These are phyloP conservation scores for Acanthamoeba divionensis DNA, from an alignment of 208 protist genomes.

Conservation along the genomic window DNA sequence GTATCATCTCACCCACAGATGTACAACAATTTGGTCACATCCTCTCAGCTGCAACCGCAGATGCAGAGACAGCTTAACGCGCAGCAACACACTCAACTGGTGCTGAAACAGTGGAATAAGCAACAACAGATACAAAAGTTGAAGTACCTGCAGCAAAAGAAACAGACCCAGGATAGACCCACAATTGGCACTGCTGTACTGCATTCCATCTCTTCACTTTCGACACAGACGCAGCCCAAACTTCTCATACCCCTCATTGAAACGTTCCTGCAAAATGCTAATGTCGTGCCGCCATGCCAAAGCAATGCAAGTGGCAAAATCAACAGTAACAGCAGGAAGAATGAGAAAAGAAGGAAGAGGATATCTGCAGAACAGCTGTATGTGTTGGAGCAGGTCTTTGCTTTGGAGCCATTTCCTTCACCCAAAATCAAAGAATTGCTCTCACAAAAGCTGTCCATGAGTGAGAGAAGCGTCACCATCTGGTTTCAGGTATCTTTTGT, in stretches of 20 bases:
- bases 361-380: background rate
- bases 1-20: too few relatives aligned
- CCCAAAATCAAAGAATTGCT: background rate
- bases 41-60: background rate
- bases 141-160: conserved; percentile 10
- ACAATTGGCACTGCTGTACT: background rate
- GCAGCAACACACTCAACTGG: conserved; percentile 16
- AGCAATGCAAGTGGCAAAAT: background rate
- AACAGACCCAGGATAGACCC: background rate
- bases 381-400: conserved; percentile 8
- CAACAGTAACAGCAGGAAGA: background rate
- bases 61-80: background rate
- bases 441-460: background rate
- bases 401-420: background rate
- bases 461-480: background rate
- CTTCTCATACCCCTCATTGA: background rate
- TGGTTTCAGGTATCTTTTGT: too few relatives aligned
- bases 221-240: background rate
- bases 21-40: background rate
- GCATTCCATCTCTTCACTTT: background rate
- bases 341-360: background rate
- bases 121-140: conserved; percentile 24
- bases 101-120: background rate
- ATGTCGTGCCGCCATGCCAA: background rate
- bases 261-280: background rate